Percentiles rank a stretch among this genome's conserved stretches.
phyloP scores from a whole-genome alignment of 2,329 filamentous ascomycete species.

The Fusarium annulatum region DNA sequence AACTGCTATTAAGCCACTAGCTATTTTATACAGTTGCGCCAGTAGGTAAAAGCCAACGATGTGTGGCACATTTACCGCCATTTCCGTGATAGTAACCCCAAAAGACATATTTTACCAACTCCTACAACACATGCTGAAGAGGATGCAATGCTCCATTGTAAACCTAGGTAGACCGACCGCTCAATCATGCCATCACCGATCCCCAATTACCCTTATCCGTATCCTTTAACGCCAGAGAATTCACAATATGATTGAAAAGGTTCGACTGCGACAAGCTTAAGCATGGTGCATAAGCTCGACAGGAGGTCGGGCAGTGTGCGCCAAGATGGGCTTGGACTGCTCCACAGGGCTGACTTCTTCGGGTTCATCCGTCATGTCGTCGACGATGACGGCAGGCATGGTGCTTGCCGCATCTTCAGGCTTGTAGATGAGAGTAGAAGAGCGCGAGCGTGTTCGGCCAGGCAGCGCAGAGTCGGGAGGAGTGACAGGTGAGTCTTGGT shows the following conservation, averaged over 20 bases:
- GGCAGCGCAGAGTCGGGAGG: conserved; percentile 46
- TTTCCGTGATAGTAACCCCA: conserved; percentile 10
- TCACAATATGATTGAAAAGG: background rate
- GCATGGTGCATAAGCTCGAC: conserved; percentile 70
- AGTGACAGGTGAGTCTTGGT: conserved; percentile 47
- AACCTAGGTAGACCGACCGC: conserved; percentile 17
- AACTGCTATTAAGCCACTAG: conserved; percentile 15
- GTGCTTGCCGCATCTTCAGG: conserved; percentile 64
- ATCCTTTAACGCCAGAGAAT: conserved; percentile 39
- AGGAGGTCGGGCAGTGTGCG: conserved; percentile 71
- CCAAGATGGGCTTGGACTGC: conserved; percentile 60
- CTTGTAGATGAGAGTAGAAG: conserved; percentile 74
- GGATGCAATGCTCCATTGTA: conserved; percentile 31
- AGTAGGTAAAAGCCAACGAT: conserved; percentile 8
- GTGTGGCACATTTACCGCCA: conserved; percentile 9
- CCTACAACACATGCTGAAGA: conserved; percentile 29
- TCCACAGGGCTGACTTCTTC: conserved; percentile 57
- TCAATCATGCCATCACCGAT: conserved; percentile 15
- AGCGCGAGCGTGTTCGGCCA: conserved; percentile 63
- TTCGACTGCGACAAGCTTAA: conserved; percentile 25
- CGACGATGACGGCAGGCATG: conserved; percentile 73
- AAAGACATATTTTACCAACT: conserved; percentile 39
- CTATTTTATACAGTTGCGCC: conserved; percentile 28
- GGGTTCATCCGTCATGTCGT: conserved; percentile 72
- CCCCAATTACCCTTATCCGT: conserved; percentile 14